A percentile compares a stretch with the other conserved stretches of the same genome.
Evolutionary conservation across 352 stramenopile species (phyloP).

Genomic region (Hyaloperonospora arabidopsidis): DNA sequence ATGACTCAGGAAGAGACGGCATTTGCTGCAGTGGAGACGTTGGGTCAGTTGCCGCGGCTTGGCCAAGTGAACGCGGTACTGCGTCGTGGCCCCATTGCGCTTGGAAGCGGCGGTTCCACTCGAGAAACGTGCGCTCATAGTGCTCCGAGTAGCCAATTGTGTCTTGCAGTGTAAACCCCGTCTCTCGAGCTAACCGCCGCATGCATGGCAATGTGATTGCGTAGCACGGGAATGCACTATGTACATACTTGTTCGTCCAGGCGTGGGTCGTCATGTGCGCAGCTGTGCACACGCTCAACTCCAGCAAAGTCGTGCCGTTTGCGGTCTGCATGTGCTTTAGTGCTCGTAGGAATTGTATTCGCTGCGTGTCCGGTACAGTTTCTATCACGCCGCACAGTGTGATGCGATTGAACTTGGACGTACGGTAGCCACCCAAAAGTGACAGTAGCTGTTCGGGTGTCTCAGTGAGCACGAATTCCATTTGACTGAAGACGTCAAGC

Average conservation of each 20-base stretch:
- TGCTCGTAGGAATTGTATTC: slow-evolving; percentile 49
- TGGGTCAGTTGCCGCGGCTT: slow-evolving; percentile 1
- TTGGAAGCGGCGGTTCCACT: slow-evolving; percentile 80
- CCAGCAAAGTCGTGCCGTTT: slow-evolving; percentile 49
- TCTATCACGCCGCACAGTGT: slow-evolving; percentile 51
- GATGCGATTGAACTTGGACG: slow-evolving; percentile 65
- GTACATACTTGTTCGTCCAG: slow-evolving; percentile 83
- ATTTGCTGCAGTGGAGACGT: slow-evolving; percentile 7
- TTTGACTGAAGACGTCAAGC: slow-evolving; percentile 45
- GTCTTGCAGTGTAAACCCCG: slow-evolving; percentile 56
- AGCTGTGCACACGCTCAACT: slow-evolving; percentile 59
- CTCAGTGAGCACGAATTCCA: slow-evolving; percentile 68
- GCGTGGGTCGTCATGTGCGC: slow-evolving; percentile 61
- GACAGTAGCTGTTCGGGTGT: slow-evolving; percentile 54
- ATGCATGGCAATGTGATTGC: slow-evolving; percentile 47
- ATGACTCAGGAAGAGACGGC: slow-evolving; percentile 58
- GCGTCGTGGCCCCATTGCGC: slow-evolving; percentile 34
- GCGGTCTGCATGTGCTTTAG: slow-evolving; percentile 53
- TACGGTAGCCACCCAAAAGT: slow-evolving; percentile 41
- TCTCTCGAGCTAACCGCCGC: slow-evolving; percentile 36
- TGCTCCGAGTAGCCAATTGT: slow-evolving; percentile 65
- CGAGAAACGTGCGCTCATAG: slow-evolving; percentile 78
- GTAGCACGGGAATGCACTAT: slow-evolving; percentile 53
- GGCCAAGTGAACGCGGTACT: slow-evolving; percentile 3
- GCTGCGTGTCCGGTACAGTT: slow-evolving; percentile 33